phyloP scores from a whole-genome alignment of 2,329 filamentous ascomycete species.

The Ophiocordyceps polyrhachis-furcata region DNA sequence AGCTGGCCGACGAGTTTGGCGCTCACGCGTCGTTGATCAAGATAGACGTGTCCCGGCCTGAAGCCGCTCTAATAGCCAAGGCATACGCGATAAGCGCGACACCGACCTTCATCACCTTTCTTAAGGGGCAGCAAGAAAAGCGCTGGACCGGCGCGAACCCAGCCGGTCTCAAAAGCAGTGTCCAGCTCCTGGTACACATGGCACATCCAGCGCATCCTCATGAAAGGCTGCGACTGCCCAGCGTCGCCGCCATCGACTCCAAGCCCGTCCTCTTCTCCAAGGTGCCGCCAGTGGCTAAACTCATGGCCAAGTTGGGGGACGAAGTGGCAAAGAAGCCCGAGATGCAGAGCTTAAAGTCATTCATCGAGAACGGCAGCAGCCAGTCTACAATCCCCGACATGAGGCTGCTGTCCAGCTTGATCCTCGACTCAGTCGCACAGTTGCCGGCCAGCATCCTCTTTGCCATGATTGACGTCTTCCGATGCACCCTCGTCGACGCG shows the following conservation, averaged over 20 bases:
- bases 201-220: conserved; percentile 63
- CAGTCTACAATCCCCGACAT: conserved; percentile 50
- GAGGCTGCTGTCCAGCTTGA: conserved; percentile 38
- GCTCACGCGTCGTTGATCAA: conserved; percentile 58
- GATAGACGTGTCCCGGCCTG: conserved; percentile 53
- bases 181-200: conserved; percentile 57
- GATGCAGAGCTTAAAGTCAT: conserved; percentile 47
- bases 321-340: conserved; percentile 34
- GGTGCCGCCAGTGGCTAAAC: conserved; percentile 63
- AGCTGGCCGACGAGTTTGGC: conserved; percentile 55
- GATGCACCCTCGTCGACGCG: conserved; percentile 57
- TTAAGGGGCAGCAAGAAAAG: conserved; percentile 56
- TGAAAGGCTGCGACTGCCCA: conserved; percentile 49
- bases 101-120: conserved; percentile 75
- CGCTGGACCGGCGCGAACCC: conserved; percentile 67
- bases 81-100: conserved; percentile 56
- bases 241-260: conserved; percentile 41
- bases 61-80: conserved; percentile 42
- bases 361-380: conserved; percentile 44
- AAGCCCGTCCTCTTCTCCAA: conserved; percentile 59
- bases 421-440: conserved; percentile 33
- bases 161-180: conserved; percentile 46
- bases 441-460: conserved; percentile 53
- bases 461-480: conserved; percentile 67
- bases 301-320: conserved; percentile 57